Percentiles rank a stretch among this genome's conserved stretches.
Conservation (phyloP, 345 rosid genomes). For the Populus alba region DNA sequence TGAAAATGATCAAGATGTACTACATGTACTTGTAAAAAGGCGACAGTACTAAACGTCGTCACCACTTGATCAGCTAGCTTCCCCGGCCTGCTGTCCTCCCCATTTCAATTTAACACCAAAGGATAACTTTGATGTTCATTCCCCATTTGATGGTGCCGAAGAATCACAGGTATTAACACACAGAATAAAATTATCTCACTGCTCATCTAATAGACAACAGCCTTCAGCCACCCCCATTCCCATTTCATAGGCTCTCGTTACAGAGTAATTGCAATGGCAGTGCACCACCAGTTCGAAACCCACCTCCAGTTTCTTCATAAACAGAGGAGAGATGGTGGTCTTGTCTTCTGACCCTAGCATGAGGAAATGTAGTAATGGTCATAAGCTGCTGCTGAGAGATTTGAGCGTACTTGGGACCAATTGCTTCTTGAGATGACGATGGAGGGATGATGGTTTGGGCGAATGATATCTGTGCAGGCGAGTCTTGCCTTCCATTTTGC, state of each 20-base stretch:
- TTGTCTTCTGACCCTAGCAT: slow-evolving; percentile 41
- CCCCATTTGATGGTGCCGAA: not conserved
- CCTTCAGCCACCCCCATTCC: not conserved
- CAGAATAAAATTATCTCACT: slow-evolving; percentile 23
- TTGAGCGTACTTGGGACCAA: slow-evolving; percentile 32
- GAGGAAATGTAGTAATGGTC: slow-evolving; percentile 39
- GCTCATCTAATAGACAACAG: not conserved
- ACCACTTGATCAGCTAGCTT: not conserved
- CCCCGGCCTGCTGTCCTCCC: not conserved
- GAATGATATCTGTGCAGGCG: slow-evolving; percentile 28
- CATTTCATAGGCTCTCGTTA: slow-evolving; percentile 41
- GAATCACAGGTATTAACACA: not conserved
- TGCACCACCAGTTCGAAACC: slow-evolving; percentile 37
- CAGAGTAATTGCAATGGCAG: slow-evolving; percentile 61
- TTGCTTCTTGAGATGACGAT: slow-evolving; percentile 24
- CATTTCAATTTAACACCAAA: not conserved
- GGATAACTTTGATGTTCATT: not conserved
- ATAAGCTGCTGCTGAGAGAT: slow-evolving; percentile 32
- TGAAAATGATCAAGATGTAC: no score
- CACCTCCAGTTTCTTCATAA: slow-evolving; percentile 36
- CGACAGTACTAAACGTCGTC: not conserved
- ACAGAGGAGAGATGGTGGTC: slow-evolving; percentile 45
- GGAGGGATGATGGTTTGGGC: slow-evolving; percentile 23
- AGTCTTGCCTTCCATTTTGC: slow-evolving; percentile 43
- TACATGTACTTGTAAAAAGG: not conserved